Evolutionary conservation across 2,329 filamentous ascomycete genomes (phyloP).

Genomic region (Pyrenophora tritici-repentis): DNA sequence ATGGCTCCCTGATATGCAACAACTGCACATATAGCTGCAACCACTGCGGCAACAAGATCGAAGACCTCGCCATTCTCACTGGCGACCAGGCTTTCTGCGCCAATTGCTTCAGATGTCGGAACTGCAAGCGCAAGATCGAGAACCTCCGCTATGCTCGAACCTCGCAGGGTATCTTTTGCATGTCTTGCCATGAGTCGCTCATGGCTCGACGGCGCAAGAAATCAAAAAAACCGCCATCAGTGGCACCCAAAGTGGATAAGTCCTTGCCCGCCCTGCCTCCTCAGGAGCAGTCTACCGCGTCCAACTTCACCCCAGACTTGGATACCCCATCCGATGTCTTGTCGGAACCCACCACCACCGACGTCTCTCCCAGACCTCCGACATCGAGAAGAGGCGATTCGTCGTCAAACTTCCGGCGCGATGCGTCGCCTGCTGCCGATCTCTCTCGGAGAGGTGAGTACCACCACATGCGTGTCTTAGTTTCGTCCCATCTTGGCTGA

Average conservation of each 20-base stretch:
- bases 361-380: conserved; percentile 64
- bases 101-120: conserved; percentile 94
- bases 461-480: not conserved
- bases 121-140: conserved; percentile 98
- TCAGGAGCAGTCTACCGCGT: conserved; percentile 57
- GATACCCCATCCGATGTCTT: conserved; percentile 66
- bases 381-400: conserved; percentile 44
- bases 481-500: conserved; percentile 7
- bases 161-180: conserved; percentile 98
- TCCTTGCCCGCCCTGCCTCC: conserved; percentile 89
- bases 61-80: conserved; percentile 94
- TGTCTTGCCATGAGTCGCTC: conserved; percentile 96
- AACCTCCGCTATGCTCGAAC: conserved; percentile 97
- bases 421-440: conserved; percentile 45
- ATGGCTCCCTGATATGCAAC: conserved; percentile 98
- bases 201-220: conserved; percentile 93
- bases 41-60: conserved; percentile 95
- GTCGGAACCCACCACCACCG: conserved; percentile 67
- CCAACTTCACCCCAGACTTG: conserved; percentile 62
- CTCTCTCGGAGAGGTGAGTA: conserved; percentile 43
- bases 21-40: conserved; percentile 99
- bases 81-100: conserved; percentile 98
- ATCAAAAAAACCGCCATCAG: conserved; percentile 61
- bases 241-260: conserved; percentile 75
- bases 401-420: conserved; percentile 45